Evolutionary conservation across 768 basidiomycete species (phyloP), one percentile per base, ranked within the genome.

Genomic region (Asterophora parasitica): DNA sequence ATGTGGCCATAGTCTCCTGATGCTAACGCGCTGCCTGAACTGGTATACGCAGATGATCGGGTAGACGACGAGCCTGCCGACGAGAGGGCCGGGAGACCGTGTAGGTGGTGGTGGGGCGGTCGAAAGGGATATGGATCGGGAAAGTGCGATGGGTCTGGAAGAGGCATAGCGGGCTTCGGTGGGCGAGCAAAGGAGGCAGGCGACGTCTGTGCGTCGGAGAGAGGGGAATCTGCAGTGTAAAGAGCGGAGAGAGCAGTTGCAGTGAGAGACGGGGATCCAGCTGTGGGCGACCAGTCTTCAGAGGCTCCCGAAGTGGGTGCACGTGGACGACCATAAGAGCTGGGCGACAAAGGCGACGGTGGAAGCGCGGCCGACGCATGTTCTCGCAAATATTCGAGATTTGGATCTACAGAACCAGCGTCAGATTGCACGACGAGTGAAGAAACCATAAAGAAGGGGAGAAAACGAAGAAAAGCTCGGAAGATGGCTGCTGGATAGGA

Each of bases 21-120:
- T 19, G 75, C 69, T 36, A 78, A 62, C 15, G 77, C 74, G 63
- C 83, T 84, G 46, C 82, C 83, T 15, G 81, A 79, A 64, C 76
- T 83, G 17, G 85, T 85, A 60, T 88, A 88, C 4, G 87, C 85
- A 4, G 85, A 86, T 7, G 88, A 88, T 42, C 87, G 77, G 6
- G 84, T 79, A 4, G 86, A 88, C 19, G 85, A 83, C 0, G 89
- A 85, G 37, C 79, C 79, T 34, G 78, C 77, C 4, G 85, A 85
- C 2, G 85, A 88, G 45, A 87, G 79, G 12, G 82, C 72, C 3
- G 83, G 83, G 28, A 68, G 65, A 42, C 68, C 69, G 31, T 70
- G 66, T n/a, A 73, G 68, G 45, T 71, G 66, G 36, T 76, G 67
- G 42, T 73, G 79, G 5, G 70, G 77, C 8, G 72, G 66, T 34